A percentile compares a stretch with the other conserved stretches of the same genome.
phyloP scores from a whole-genome alignment of 164 flowering plant species.

The Platanus orientalis region DNA sequence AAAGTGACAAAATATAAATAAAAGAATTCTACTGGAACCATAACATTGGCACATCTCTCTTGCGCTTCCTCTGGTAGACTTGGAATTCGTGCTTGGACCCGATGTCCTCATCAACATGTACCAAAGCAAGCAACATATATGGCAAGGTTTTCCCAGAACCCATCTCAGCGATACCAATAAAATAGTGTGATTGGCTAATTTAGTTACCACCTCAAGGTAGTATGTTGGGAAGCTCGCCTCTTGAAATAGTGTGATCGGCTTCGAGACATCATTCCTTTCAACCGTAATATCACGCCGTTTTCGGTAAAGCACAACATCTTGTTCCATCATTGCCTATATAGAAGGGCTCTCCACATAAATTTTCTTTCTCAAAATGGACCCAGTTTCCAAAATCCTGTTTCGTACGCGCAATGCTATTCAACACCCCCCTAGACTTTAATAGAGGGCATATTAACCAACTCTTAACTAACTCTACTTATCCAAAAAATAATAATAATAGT shows the following conservation, averaged over 20 bases:
- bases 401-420: slow-evolving; percentile 64
- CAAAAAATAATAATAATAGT: too few species aligned
- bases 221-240: slow-evolving; percentile 83
- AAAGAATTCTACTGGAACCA: too few species aligned
- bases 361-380: slow-evolving; percentile 82
- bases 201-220: slow-evolving; percentile 74
- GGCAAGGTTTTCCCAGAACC: slow-evolving; percentile 98
- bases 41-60: too few species aligned
- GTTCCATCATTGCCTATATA: slow-evolving; percentile 69
- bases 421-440: slow-evolving; percentile 41
- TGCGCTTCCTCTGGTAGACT: too few species aligned
- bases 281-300: slow-evolving; percentile 69
- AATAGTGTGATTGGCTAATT: slow-evolving; percentile 87
- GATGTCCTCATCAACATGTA: too few species aligned
- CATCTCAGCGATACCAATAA: slow-evolving; percentile 96
- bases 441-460: too few species aligned
- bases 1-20: too few species aligned
- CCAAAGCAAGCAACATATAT: slow-evolving; percentile 82
- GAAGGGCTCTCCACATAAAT: slow-evolving; percentile 73
- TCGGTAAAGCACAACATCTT: slow-evolving; percentile 64
- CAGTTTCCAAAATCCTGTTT: slow-evolving; percentile 69
- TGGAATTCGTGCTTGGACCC: too few species aligned
- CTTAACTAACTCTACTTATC: too few species aligned
- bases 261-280: slow-evolving; percentile 86
- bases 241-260: slow-evolving; percentile 64